A percentile compares a stretch with the other conserved stretches of the same genome.
Conservation (phyloP, 139 green algal genomes). For the Coelastrella sp. region DNA sequence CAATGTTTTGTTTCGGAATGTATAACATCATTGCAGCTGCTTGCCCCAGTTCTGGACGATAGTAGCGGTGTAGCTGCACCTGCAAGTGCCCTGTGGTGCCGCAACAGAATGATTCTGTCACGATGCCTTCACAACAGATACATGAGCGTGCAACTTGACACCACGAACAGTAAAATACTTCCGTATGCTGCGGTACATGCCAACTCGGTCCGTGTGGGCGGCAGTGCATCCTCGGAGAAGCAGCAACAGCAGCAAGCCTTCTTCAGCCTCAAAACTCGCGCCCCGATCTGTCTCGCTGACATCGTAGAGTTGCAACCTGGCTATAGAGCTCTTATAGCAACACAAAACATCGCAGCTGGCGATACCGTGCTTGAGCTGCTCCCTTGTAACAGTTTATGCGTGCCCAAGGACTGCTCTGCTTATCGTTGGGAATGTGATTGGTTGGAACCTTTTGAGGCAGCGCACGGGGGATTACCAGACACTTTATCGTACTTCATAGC, state of each 20-base stretch:
- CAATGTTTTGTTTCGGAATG: too few species aligned
- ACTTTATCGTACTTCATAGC: background rate
- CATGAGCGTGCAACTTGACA: too few species aligned
- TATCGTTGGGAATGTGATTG: conserved; percentile 12
- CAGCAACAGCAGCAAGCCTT: background rate
- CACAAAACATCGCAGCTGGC: background rate
- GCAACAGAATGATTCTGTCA: too few species aligned
- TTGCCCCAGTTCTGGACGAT: too few species aligned
- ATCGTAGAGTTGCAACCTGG: background rate
- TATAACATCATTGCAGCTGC: too few species aligned
- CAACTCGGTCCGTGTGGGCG: too few species aligned
- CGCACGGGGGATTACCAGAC: background rate
- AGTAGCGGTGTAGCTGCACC: too few species aligned
- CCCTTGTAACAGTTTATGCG: background rate
- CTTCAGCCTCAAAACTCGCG: background rate
- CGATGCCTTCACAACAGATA: too few species aligned
- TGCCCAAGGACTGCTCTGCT: background rate
- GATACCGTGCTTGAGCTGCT: background rate
- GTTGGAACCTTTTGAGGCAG: background rate
- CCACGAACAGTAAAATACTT: too few species aligned
- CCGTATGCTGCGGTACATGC: too few species aligned
- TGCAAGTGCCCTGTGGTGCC: too few species aligned
- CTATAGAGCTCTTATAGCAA: background rate
- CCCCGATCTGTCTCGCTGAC: background rate
- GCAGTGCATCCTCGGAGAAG: too few species aligned